Conservation (phyloP, 1,139 yeast genomes). For the Pichiaceae sp. region DNA sequence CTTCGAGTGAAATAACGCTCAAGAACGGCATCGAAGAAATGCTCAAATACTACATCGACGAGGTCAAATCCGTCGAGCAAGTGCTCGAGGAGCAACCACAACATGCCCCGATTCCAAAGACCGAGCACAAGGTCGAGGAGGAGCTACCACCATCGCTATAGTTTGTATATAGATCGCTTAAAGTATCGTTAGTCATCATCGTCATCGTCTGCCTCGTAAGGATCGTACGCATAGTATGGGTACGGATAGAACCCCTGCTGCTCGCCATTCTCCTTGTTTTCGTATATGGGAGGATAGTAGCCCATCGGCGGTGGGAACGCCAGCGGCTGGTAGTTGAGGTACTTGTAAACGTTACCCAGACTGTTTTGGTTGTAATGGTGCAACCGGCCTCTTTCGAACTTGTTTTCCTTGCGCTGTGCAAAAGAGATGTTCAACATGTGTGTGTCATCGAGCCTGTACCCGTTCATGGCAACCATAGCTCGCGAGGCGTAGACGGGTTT, state of each 20-base stretch:
- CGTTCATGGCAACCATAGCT: slow-evolving; percentile 36
- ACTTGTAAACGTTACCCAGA: slow-evolving; percentile 18
- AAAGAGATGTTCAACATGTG: slow-evolving; percentile 26
- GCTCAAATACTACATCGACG: slow-evolving; percentile 76
- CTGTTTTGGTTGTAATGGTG: slow-evolving; percentile 26
- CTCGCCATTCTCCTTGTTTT: not conserved
- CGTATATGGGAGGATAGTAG: not conserved
- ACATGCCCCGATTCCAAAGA: slow-evolving; percentile 3
- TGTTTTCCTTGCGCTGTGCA: slow-evolving; percentile 28
- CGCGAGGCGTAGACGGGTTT: slow-evolving; percentile 38
- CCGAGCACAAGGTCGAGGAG: slow-evolving; percentile 13
- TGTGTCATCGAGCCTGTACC: slow-evolving; percentile 22
- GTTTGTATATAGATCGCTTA: not conserved
- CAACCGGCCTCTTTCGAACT: slow-evolving; percentile 20
- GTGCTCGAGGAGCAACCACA: slow-evolving; percentile 27
- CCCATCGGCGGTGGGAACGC: slow-evolving; percentile 1
- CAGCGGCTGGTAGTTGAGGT: slow-evolving; percentile 7
- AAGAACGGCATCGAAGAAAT: slow-evolving; percentile 77
- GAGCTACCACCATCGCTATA: slow-evolving; percentile 37
- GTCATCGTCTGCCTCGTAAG: slow-evolving; percentile 8
- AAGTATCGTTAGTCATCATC: slow-evolving; percentile 1
- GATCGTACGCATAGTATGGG: slow-evolving; percentile 7
- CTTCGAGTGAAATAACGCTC: slow-evolving; percentile 65
- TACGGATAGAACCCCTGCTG: slow-evolving; percentile 2
- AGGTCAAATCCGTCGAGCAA: slow-evolving; percentile 64